Conservation (phyloP, 2,329 filamentous ascomycete genomes). For the Taxawa tesnikishii region DNA sequence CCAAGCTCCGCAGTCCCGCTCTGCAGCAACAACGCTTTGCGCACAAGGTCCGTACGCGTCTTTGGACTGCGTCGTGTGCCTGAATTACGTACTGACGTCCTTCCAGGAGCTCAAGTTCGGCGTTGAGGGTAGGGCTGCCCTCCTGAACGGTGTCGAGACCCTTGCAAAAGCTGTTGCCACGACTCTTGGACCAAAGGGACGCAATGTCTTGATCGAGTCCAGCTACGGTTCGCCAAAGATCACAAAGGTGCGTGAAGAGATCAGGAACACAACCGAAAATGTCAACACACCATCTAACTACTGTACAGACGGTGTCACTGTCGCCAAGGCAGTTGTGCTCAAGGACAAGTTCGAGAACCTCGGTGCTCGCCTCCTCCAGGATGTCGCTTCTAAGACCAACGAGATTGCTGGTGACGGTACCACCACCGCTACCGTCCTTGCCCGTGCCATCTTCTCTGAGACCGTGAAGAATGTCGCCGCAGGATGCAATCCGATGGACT, state of each 20-base stretch:
- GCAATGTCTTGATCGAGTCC: constrained; percentile 97
- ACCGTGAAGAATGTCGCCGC: constrained; percentile 99
- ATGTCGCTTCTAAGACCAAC: constrained; percentile 98
- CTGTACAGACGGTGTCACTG: constrained; percentile 37
- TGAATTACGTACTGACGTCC: constrained; percentile 14
- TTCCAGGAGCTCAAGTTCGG: constrained; percentile 91
- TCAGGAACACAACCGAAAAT: neutral
- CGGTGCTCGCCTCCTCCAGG: constrained; percentile 88
- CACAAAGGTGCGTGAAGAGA: constrained; percentile 61
- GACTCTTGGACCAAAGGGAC: constrained; percentile 92
- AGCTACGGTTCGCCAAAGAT: constrained; percentile 99
- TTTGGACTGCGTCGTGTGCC: constrained; percentile 1
- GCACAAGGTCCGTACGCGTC: constrained; percentile 75
- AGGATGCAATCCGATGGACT: constrained; percentile 99
- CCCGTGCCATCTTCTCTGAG: constrained; percentile 97
- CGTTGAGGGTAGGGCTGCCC: constrained; percentile 78
- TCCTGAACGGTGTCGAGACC: constrained; percentile 91
- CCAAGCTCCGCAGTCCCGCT: constrained; percentile 35
- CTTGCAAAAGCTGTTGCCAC: constrained; percentile 92
- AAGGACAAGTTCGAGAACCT: constrained; percentile 99
- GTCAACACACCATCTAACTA: constrained; percentile 7
- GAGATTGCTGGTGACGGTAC: constrained; percentile 98
- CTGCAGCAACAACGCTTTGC: constrained; percentile 90
- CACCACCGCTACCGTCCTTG: constrained; percentile 93
- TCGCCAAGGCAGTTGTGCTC: constrained; percentile 68